Base-by-base conservation (phyloP, 2,329 filamentous ascomycete genomes). In the Helotiales sp. region DNA sequence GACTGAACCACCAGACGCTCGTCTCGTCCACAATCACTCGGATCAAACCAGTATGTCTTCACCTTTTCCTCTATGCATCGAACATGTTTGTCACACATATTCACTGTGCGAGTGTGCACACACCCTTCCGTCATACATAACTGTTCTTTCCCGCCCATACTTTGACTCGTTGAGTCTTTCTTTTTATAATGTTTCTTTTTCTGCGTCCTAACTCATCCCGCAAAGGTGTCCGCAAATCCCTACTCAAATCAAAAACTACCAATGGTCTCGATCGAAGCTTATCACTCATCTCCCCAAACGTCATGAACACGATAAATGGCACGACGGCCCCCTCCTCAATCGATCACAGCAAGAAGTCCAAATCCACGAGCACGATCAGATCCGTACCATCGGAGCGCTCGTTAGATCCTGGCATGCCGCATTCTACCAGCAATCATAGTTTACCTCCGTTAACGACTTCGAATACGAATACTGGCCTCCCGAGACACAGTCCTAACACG, bases 221-320 rank as follows among this genome's bases (percentile, higher is more conserved):
- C 54, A 48, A 44, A 52, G 51, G 36, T 19, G 38, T 56, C 31
- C 22, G 27, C 25, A 30, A 51, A 29, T 51, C 48, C n/a, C n/a
- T n/a, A n/a, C n/a, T n/a, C 30, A 52, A 53, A 34, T 33, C 40
- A 8, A 27, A 55, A n/a, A 51, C 47, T 15, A 55, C 60, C 47
- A 55, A 65, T 66, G 65, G 58, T 34, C 59, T 59, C 34, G 25
- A 58, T 51, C 61, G 64, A 53, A 63, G 66, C 2, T 63, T 69
- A 46, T 67, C 68, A 5, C 66, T 67, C 24, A 47, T 66, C 24
- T 67, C 68, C 33, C 51, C 55, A 17, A 66, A 60, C 62, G 59
- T 63, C 49, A 69, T 72, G 68, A 71, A 71, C 52, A 54, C 61
- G 44, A 40, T 63, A 58, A 61, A 61, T 19, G 55, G 52, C 30